Base-by-base conservation (phyloP, 2,329 filamentous ascomycete genomes). In the Ascochyta rabiei region DNA sequence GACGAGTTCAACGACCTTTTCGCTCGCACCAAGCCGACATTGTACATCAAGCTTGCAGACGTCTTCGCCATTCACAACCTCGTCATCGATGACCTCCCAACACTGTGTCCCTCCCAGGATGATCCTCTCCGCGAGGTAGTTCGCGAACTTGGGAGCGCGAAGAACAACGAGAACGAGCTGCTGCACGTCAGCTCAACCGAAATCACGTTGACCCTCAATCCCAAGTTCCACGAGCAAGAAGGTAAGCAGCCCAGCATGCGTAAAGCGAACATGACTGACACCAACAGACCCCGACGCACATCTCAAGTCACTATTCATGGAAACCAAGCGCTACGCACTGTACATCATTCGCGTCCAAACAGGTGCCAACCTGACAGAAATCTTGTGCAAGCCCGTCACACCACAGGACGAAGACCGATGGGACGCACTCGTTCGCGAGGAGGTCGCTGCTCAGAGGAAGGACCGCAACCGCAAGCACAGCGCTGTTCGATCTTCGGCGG, bases 41-140 rank as follows among this genome's bases (percentile, higher is more conserved):
- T 99, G n/a, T 99, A 98, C 79, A 96, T 99, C 80, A 99, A 99
- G 79, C 93, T 99, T 85, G 86, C 90, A 15, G 95, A 99, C 73
- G 93, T 99, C 53, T 98, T 99, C 74, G 90, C 93, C 43, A 93
- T 99, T 55, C 96, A 99, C 77, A 91, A 89, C 60, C 83, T 98
- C 19, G 84, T 98, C 49, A 88, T 91, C 3, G 82, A 87, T 21
- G 91, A 98, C 65, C 84, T 97, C 43, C 80, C 87, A 5, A 81
- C 82, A 53, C 87, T 98, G 57, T 96, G 91, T 66, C 89, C 90
- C 1, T 84, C 81, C 57, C 86, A 90, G 30, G 93, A 97, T 63
- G 95, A 99, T 72, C 84, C 92, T 56, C 83, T 99, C 52, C 89
- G 91, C 55, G 95, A 98, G 76, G 89, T 97, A 61, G 84, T 99